phyloP scores from a whole-genome alignment of 345 rosid species.

The Boechera retrofracta region DNA sequence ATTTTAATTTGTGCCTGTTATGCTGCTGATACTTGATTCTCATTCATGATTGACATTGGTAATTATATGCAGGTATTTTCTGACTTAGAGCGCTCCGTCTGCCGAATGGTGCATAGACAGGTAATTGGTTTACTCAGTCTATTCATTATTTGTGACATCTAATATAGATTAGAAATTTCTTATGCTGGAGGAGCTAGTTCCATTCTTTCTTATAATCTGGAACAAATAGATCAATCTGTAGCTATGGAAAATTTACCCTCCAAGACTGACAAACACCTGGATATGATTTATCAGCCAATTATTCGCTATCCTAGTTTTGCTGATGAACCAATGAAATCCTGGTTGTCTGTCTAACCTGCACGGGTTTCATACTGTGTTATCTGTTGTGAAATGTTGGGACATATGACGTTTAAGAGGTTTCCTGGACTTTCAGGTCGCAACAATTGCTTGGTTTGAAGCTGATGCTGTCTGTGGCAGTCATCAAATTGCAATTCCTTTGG shows the following conservation, averaged over 20 bases:
- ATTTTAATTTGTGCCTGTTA: not conserved
- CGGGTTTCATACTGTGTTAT: constrained; percentile 4
- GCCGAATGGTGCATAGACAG: constrained; percentile 97
- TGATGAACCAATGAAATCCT: constrained; percentile 19
- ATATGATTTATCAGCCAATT: constrained; percentile 3
- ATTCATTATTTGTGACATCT: not conserved
- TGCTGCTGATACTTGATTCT: constrained; percentile 9
- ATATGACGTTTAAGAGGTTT: constrained; percentile 28
- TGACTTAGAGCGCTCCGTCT: constrained; percentile 93
- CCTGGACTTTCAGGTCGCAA: constrained; percentile 73
- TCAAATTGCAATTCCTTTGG: constrained; percentile 83
- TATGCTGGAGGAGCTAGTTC: constrained; percentile 18
- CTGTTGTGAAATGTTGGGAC: not conserved
- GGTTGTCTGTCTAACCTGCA: constrained; percentile 1
- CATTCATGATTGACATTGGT: constrained; percentile 28
- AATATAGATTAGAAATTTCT: constrained; percentile 17
- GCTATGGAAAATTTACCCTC: not conserved
- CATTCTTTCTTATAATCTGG: not conserved
- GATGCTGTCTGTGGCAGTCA: constrained; percentile 98
- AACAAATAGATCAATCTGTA: constrained; percentile 13
- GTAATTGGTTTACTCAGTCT: constrained; percentile 43
- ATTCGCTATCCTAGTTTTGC: not conserved
- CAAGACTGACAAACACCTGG: not conserved
- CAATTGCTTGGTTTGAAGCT: constrained; percentile 99
- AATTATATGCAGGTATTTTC: constrained; percentile 83